Evolutionary conservation across 2,329 filamentous ascomycete genomes (phyloP), one percentile per base, ranked within the genome.

Genomic region (Blumeriella jaapii): DNA sequence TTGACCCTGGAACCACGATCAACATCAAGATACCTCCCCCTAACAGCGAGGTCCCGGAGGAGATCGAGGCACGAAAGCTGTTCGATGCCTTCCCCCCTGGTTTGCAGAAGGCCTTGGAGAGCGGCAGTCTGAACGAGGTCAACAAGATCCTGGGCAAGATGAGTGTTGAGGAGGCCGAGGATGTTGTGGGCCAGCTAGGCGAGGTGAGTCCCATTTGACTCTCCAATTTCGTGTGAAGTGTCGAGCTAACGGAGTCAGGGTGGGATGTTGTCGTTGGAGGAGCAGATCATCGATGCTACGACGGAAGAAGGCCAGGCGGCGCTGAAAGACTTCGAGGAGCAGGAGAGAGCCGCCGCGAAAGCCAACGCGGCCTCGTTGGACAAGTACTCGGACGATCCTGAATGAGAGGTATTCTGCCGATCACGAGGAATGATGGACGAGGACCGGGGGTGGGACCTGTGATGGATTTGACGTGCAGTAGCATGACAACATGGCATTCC

Each of bases 231-330:
- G n/a, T n/a, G 24, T 25, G 23, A 40, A 11, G 12, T 15, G 17
- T 27, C 2, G n/a, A 18, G 16, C 33, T 33, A 14, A 33, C 14
- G 28, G 9, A 18, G 15, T 10, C 12, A 78, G 62, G 85, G 85
- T 11, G 84, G 83, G 23, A 89, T 95, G 66, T 61, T 98, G 47
- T 94, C 83, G 56, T 59, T 98, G 32, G 86, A 96, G 57, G 78
- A 94, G 54, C 78, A 93, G 31, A 85, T 98, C 33, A 93, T 98
- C 48, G 91, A 98, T 61, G 84, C 86, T 1, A 98, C 86, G 29
- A 93, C 89, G 2, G 79, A 86, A 54, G 78, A 91, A 56, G 87
- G 87, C 3, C 71, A 79, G 64, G 73, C 78, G 56, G 77, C 78
- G 54, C 67, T 89, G 50, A 79, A 82, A 61, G 74, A 86, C 46